Percentiles rank a stretch among this genome's conserved stretches.
phyloP scores from a whole-genome alignment of 139 green algal species.

The Volvox reticuliferus region DNA sequence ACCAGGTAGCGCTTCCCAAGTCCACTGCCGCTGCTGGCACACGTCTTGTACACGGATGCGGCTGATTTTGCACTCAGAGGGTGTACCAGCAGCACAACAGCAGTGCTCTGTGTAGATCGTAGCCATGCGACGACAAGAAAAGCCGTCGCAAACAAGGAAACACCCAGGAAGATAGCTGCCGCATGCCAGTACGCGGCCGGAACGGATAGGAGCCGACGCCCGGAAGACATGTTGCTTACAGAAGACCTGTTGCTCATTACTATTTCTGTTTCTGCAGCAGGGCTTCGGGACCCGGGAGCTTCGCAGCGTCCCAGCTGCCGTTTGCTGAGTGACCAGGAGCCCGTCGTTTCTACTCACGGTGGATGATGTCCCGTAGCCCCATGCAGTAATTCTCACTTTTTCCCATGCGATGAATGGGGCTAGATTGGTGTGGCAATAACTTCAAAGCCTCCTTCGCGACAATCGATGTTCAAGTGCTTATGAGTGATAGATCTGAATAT shows the following conservation, averaged over 20 bases:
- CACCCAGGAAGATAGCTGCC: background rate
- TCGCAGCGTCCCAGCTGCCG: background rate
- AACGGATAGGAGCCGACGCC: background rate
- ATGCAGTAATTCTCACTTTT: background rate
- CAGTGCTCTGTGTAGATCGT: background rate
- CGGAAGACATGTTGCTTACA: background rate
- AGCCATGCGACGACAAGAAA: background rate
- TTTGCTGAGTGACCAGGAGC: background rate
- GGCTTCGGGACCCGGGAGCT: background rate
- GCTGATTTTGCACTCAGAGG: background rate
- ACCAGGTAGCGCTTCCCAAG: slow-evolving; percentile 35
- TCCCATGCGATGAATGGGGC: background rate
- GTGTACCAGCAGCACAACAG: slow-evolving; percentile 19
- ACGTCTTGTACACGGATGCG: slow-evolving; percentile 10
- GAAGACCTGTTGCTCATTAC: background rate
- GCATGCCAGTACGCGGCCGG: slow-evolving; percentile 1
- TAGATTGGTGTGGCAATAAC: too few relatives aligned
- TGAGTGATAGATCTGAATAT: too few relatives aligned
- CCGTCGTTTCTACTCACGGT: background rate
- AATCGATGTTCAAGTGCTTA: too few relatives aligned
- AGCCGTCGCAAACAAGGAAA: background rate
- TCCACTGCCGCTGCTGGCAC: slow-evolving; percentile 30
- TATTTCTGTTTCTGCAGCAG: background rate
- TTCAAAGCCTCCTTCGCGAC: too few relatives aligned
- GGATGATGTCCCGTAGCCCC: background rate